These are phyloP conservation scores for Adansonia grandidieri DNA, from an alignment of 441 rosid species.

Conservation along the genomic window DNA sequence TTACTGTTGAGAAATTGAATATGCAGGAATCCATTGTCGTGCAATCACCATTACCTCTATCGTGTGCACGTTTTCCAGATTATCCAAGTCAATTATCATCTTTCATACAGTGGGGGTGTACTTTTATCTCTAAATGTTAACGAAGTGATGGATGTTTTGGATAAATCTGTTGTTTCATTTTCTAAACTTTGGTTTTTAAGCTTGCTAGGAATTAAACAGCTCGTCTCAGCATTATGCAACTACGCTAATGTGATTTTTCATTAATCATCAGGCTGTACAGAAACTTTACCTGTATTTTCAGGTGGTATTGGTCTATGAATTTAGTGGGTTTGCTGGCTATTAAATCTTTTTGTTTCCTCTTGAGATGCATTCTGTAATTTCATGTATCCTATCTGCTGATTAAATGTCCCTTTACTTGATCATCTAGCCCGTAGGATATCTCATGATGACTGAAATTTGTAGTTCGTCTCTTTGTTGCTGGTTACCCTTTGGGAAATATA, in stretches of 20 bases:
- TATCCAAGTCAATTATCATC: neutral
- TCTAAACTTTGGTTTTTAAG: neutral
- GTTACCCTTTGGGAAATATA: neutral
- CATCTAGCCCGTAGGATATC: neutral
- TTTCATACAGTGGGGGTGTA: neutral
- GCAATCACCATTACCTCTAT: neutral
- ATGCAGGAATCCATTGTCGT: neutral
- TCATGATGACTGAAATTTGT: neutral
- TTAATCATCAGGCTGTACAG: too few relatives aligned
- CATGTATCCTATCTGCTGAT: neutral
- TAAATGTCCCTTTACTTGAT: neutral
- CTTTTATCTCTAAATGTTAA: neutral
- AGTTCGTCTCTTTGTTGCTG: too few relatives aligned
- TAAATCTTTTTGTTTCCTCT: neutral
- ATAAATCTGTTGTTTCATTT: conserved; percentile 7
- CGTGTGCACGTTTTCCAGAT: neutral
- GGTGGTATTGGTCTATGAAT: neutral
- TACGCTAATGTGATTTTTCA: too few relatives aligned
- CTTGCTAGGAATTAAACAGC: neutral
- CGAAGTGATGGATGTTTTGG: neutral
- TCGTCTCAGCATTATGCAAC: neutral
- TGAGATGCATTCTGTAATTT: neutral
- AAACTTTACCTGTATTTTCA: too few relatives aligned
- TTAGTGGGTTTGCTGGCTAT: neutral
- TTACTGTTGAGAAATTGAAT: neutral